Base-by-base conservation (phyloP, 768 basidiomycete species). In the Podaxis sp. region DNA sequence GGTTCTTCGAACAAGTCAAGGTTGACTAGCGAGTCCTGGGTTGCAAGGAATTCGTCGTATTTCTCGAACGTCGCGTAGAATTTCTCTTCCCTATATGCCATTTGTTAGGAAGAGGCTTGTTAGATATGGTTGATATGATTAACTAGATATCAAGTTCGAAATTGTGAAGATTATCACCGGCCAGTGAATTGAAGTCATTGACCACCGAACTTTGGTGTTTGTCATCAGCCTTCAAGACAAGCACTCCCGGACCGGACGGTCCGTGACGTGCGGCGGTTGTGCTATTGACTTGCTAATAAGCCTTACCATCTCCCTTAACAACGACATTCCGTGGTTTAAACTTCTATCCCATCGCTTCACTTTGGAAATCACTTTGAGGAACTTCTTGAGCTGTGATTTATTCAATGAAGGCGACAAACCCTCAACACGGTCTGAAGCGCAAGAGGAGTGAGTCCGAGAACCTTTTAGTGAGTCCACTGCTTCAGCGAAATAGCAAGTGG, bases 41-140 rank as follows among this genome's bases (percentile, higher is more conserved):
- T 65, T 38, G 78, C 75, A 9, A 79, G 57, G 66, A 93, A 87
- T 64, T 92, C 86, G 52, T 79, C 81, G 51, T 82, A 73, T 62
- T 81, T 83, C 63, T 88, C 88, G 67, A 90, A 91, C 11, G 81
- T 78, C 11, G 80, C 79, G 66, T 84, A 83, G 9, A 79, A 56
- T 57, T 74, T 83, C 36, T 70, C 73, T 57, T 88, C 85, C 27
- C 82, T 75, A 59, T 81, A 77, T 51, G 65, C 63, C 63, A 67
- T 65, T 38, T 37, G 49, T 9, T 12, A 27, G 33, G 22, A 47
- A 46, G 41, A 29, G 13, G 17, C 24, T 29, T 46, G 27, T 33
- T 19, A 36, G 55, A 38, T 15, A 19, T 24, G 19, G 11, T 37
- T 55, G n/a, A 41, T 12, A n/a, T 55, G n/a, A 41, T 11, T 19